Conservation (phyloP, 2,329 filamentous ascomycete species). For the Neofusicoccum kwambonambiense region DNA sequence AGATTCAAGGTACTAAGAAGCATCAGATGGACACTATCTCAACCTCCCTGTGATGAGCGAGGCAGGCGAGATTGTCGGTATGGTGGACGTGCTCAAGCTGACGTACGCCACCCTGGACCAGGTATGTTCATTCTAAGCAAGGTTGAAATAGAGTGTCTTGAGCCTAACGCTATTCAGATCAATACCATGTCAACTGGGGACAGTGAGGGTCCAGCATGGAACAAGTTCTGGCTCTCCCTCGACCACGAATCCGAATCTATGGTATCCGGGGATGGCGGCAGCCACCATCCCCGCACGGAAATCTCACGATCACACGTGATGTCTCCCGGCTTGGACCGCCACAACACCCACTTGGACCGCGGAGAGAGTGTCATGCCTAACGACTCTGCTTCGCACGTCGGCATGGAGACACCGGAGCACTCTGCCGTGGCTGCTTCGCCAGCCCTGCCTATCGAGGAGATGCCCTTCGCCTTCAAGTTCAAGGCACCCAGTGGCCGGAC, state of each 20-base stretch:
- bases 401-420: slow-evolving; percentile 72
- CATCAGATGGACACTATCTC: slow-evolving; percentile 88
- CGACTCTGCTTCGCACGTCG: slow-evolving; percentile 92
- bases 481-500: slow-evolving; percentile 94
- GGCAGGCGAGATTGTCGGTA: slow-evolving; percentile 93
- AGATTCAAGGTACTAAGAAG: neutral
- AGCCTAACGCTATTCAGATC: slow-evolving; percentile 47
- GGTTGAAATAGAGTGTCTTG: neutral
- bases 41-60: slow-evolving; percentile 99
- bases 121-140: slow-evolving; percentile 48
- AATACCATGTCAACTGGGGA: slow-evolving; percentile 90
- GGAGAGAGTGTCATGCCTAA: slow-evolving; percentile 86
- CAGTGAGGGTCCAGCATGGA: slow-evolving; percentile 95
- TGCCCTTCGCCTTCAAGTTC: slow-evolving; percentile 97
- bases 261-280: slow-evolving; percentile 86
- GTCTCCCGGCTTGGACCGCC: slow-evolving; percentile 71
- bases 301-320: slow-evolving; percentile 72
- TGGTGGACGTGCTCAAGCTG: slow-evolving; percentile 98
- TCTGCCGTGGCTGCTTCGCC: slow-evolving; percentile 62
- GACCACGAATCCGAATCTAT: slow-evolving; percentile 94
- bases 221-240: slow-evolving; percentile 98
- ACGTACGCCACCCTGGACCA: slow-evolving; percentile 98
- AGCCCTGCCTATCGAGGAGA: slow-evolving; percentile 58
- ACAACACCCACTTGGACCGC: slow-evolving; percentile 56
- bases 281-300: slow-evolving; percentile 64